A percentile compares a stretch with the other conserved stretches of the same genome.
Conservation (phyloP, 2,329 filamentous ascomycete genomes). For the Rhytidhysteron rufulum region DNA sequence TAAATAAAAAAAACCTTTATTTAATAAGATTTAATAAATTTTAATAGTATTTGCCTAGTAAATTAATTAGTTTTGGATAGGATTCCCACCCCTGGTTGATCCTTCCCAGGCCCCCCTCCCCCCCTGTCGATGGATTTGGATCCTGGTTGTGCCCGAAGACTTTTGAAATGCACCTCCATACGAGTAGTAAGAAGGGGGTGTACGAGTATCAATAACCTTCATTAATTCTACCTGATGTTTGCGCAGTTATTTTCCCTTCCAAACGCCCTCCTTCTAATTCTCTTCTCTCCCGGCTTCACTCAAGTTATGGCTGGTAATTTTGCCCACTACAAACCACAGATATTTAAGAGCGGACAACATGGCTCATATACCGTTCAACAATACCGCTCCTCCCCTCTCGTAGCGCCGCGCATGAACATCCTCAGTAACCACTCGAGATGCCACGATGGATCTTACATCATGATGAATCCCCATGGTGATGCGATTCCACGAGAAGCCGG, state of each 20-base stretch:
- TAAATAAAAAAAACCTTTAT: too few species aligned
- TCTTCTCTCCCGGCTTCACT: slow-evolving; percentile 6
- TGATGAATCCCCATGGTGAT: slow-evolving; percentile 10
- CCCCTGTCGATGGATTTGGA: too few species aligned
- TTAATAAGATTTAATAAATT: too few species aligned
- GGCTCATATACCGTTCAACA: slow-evolving; percentile 13
- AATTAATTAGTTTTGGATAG: too few species aligned
- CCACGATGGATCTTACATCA: slow-evolving; percentile 8
- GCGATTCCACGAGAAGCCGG: slow-evolving; percentile 8
- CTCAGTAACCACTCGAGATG: slow-evolving; percentile 8
- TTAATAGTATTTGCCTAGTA: too few species aligned
- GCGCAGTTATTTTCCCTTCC: slow-evolving; percentile 6
- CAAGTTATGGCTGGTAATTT: slow-evolving; percentile 7
- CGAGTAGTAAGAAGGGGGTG: too few species aligned
- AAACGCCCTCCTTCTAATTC: slow-evolving; percentile 7
- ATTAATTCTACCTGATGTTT: slow-evolving; percentile 6
- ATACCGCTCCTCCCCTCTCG: slow-evolving; percentile 8
- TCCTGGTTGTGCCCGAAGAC: too few species aligned
- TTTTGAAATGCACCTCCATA: too few species aligned
- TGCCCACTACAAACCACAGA: slow-evolving; percentile 11
- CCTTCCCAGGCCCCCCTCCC: too few species aligned
- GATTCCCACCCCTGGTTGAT: too few species aligned
- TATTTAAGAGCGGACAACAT: slow-evolving; percentile 15
- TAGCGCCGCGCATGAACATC: slow-evolving; percentile 12
- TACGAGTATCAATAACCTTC: too few species aligned